Evolutionary conservation across 2,329 filamentous ascomycete genomes (phyloP), one percentile per base, ranked within the genome.

Genomic region (Aspergillus carbonarius): DNA sequence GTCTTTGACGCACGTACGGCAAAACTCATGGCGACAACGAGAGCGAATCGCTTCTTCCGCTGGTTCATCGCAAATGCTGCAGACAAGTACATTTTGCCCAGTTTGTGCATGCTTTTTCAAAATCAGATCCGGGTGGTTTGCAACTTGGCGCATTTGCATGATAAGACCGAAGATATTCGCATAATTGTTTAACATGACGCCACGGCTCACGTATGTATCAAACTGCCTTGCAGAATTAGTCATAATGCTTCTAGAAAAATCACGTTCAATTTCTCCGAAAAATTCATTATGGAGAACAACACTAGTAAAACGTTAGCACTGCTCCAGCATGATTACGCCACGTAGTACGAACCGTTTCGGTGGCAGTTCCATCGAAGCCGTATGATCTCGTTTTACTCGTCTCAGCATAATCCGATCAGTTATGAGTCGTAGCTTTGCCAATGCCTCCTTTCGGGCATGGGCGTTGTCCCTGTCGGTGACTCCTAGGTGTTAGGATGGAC

Each of bases 81-180:
- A 98, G 42, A 96, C 88, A 35, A 96, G 80, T 12, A 96, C 83
- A 63, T 98, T 97, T 74, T 96, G 92, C 2, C 93, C 93, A 54
- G 90, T 91, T 66, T 92, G 87, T 2, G 84, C 85, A 62, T 93
- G 86, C 78, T 95, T 97, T 79, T 93, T 96, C 61, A 98, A 78
- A 50, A 99, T 90, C 35, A 99, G 78, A 76, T 99, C 95, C 0
- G 95, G 95, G 72, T 99, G 95, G 66, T 99, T 95, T 7, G 95
- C 92, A 25, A 97, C 91, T 78, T 99, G 95, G 56, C 95, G 89
- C 93, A 99, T 98, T 75, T 96, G 93, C 92, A 98, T 98, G 71
- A 99, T 97, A 56, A 99, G 83, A 71, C 93, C 93, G 69, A 99
- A 99, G 64, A 99, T 98, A 74, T 99, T 99, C 79, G 95, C 95